Evolutionary conservation across 768 basidiomycete species (phyloP).

Genomic region (Cystofilobasidium bisporidii): DNA sequence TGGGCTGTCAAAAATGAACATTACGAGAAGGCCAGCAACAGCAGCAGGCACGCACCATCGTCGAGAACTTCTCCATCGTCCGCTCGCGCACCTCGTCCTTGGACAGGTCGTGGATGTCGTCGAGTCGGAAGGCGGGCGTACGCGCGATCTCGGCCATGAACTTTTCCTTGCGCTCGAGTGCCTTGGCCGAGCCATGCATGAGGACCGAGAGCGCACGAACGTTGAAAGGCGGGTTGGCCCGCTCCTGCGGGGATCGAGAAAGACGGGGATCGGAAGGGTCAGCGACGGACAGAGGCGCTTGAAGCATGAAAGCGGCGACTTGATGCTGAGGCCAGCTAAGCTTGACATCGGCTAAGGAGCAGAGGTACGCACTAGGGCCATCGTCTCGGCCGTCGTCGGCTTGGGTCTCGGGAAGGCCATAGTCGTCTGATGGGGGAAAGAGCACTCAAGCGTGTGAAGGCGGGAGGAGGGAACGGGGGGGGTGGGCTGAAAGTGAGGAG

Average conservation of each 20-base stretch:
- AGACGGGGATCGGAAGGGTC: background rate
- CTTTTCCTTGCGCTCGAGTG: slow-evolving; percentile 38
- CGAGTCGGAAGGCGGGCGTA: slow-evolving; percentile 41
- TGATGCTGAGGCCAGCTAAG: no score
- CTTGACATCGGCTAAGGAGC: background rate
- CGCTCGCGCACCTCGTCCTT: slow-evolving; percentile 40
- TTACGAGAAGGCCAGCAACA: background rate
- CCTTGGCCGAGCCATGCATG: slow-evolving; percentile 40
- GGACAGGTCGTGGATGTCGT: slow-evolving; percentile 42
- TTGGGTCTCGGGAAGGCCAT: slow-evolving; percentile 29
- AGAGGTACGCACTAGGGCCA: slow-evolving; percentile 14
- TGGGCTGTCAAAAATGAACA: no score
- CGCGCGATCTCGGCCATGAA: slow-evolving; percentile 42
- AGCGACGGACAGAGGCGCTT: background rate
- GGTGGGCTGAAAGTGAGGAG: slow-evolving; percentile 4
- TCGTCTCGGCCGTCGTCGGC: slow-evolving; percentile 25
- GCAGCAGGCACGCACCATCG: slow-evolving; percentile 15
- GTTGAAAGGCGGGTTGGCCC: slow-evolving; percentile 25
- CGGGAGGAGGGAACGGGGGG: background rate
- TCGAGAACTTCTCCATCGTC: slow-evolving; percentile 41
- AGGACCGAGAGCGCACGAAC: slow-evolving; percentile 33
- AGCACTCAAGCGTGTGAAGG: background rate
- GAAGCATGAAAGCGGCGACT: background rate
- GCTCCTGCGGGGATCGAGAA: slow-evolving; percentile 10
- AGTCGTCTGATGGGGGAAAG: background rate